phyloP scores from a whole-genome alignment of 116 monocot genomes.

The Posidonia oceanica region DNA sequence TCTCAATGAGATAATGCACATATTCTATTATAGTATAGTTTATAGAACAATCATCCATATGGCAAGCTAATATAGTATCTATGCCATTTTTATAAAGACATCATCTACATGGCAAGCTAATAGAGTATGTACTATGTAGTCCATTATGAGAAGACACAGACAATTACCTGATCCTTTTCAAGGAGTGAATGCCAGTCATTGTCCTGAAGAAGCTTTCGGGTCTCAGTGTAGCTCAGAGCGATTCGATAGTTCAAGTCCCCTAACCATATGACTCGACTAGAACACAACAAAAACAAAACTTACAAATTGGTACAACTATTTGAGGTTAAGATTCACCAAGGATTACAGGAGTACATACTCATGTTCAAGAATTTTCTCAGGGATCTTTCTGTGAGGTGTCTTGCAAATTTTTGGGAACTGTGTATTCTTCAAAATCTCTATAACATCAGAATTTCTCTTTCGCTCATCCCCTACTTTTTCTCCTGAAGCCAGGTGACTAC shows the following conservation, averaged over 20 bases:
- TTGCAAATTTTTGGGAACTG: conserved; percentile 57
- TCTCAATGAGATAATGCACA: too few relatives aligned
- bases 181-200: conserved; percentile 75
- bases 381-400: conserved; percentile 34
- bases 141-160: neutral
- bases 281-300: neutral
- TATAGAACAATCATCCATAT: too few relatives aligned
- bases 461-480: conserved; percentile 91
- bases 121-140: too few relatives aligned
- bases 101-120: too few relatives aligned
- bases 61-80: too few relatives aligned
- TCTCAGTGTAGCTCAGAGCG: conserved; percentile 59
- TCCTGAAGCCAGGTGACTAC: conserved; percentile 80
- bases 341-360: conserved; percentile 35
- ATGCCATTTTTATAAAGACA: too few relatives aligned
- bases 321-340: neutral
- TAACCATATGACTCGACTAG: conserved; percentile 79
- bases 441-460: conserved; percentile 79
- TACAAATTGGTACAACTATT: neutral
- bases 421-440: conserved; percentile 66
- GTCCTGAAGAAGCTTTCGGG: conserved; percentile 47
- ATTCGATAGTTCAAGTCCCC: conserved; percentile 91
- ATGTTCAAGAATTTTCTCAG: conserved; percentile 73
- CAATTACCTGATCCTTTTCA: conserved; percentile 82
- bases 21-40: too few relatives aligned